Evolutionary conservation across 1,284 basidiomycete species (phyloP).

Genomic region (Ceratobasidium sp.): DNA sequence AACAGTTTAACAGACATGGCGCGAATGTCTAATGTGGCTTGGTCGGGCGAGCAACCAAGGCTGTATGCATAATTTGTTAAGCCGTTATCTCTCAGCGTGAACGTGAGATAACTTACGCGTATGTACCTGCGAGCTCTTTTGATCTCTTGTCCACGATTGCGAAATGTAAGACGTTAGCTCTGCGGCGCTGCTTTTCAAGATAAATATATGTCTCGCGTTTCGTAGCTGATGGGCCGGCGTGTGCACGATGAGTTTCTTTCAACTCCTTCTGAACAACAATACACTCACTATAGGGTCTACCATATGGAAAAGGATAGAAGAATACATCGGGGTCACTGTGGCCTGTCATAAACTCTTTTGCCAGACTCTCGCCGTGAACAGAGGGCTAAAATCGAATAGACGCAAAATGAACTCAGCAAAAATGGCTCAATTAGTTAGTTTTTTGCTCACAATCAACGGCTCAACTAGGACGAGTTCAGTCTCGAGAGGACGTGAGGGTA

Average conservation of each 20-base stretch:
- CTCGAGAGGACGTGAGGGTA: background rate
- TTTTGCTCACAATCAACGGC: slow-evolving; percentile 8
- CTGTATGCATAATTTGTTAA: background rate
- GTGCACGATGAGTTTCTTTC: background rate
- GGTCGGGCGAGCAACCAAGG: slow-evolving; percentile 14
- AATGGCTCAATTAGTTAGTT: background rate
- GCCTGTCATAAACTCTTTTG: slow-evolving; percentile 10
- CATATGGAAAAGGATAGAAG: slow-evolving; percentile 18
- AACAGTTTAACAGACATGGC: slow-evolving; percentile 5
- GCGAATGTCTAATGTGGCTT: slow-evolving; percentile 9
- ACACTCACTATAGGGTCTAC: slow-evolving; percentile 1
- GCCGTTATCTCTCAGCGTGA: background rate
- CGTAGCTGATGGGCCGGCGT: background rate
- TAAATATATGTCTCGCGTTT: slow-evolving; percentile 20
- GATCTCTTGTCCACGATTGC: slow-evolving; percentile 5
- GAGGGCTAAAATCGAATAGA: background rate
- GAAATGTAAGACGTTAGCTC: slow-evolving; percentile 2
- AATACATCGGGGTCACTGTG: slow-evolving; percentile 3
- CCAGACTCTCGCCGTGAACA: slow-evolving; percentile 7
- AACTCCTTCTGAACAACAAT: background rate
- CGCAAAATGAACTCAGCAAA: background rate
- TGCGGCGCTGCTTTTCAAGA: slow-evolving; percentile 17
- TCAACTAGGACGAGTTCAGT: background rate
- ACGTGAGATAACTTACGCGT: background rate
- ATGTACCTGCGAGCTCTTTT: background rate